A percentile compares a stretch with the other conserved stretches of the same genome.
Conservation (phyloP, 1,284 basidiomycete genomes). For the Papiliotrema nemorosa region DNA sequence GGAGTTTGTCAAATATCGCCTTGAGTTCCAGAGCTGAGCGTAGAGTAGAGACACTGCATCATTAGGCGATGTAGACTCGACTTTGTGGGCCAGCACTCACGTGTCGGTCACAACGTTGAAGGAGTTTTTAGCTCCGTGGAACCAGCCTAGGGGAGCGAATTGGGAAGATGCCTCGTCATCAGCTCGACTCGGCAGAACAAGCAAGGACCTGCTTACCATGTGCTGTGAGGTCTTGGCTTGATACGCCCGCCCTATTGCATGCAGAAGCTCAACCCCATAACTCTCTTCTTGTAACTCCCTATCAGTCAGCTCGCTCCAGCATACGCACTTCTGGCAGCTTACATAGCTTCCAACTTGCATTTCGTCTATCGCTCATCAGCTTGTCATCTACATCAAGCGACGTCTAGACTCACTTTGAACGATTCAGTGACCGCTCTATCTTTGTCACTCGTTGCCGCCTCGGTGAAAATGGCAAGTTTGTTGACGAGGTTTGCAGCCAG, state of each 20-base stretch:
- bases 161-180: conserved; percentile 58
- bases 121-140: conserved; percentile 90
- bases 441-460: conserved; percentile 70
- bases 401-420: conserved; percentile 38
- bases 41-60: conserved; percentile 62
- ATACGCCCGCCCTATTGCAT: conserved; percentile 90
- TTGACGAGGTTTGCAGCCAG: conserved; percentile 78
- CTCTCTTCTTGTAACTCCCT: conserved; percentile 84
- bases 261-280: conserved; percentile 87
- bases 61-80: neutral
- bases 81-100: conserved; percentile 53
- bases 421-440: conserved; percentile 59
- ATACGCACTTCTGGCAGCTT: conserved; percentile 29
- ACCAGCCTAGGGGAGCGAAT: conserved; percentile 61
- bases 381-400: neutral
- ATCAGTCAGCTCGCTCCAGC: conserved; percentile 5
- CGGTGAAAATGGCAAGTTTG: conserved; percentile 88
- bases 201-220: conserved; percentile 20
- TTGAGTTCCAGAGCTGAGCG: conserved; percentile 80
- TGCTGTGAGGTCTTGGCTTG: conserved; percentile 65
- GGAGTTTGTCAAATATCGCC: conserved; percentile 90
- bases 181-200: neutral
- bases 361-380: conserved; percentile 54
- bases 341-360: conserved; percentile 78
- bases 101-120: conserved; percentile 91